These are phyloP conservation scores for Fusarium sp. DNA, from an alignment of 2,329 filamentous ascomycete species.

Conservation along the genomic window DNA sequence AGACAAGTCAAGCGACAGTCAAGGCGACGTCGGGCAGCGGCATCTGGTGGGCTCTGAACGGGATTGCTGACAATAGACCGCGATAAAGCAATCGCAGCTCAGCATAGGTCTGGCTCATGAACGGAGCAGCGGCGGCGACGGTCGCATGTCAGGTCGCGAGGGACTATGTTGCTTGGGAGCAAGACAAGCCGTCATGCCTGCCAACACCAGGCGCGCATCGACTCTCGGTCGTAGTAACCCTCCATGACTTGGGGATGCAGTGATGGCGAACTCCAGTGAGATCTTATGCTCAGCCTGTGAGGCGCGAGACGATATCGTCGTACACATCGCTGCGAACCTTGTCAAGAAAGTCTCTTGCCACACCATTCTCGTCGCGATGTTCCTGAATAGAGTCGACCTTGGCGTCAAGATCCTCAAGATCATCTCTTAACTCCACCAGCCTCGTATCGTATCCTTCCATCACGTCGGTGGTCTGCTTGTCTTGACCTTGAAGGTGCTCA, in stretches of 20 bases:
- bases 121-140: too few species aligned
- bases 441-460: constrained; percentile 22
- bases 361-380: constrained; percentile 18
- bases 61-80: too few species aligned
- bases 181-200: background rate
- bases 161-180: background rate
- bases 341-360: constrained; percentile 12
- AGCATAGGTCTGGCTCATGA: background rate
- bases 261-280: background rate
- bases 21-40: too few species aligned
- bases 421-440: constrained; percentile 11
- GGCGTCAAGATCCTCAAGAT: constrained; percentile 21
- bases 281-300: background rate
- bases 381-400: constrained; percentile 26
- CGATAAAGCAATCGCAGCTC: background rate
- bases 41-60: accelerated
- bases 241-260: background rate
- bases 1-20: background rate
- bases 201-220: accelerated
- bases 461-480: constrained; percentile 1
- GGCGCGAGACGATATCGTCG: constrained; percentile 13
- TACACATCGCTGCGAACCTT: constrained; percentile 17
- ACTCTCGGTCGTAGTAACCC: accelerated
- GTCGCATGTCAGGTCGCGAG: accelerated
- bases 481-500: constrained; percentile 10